Evolutionary conservation across 768 basidiomycete species (phyloP).

Genomic region (Leccinum subtestaceum): DNA sequence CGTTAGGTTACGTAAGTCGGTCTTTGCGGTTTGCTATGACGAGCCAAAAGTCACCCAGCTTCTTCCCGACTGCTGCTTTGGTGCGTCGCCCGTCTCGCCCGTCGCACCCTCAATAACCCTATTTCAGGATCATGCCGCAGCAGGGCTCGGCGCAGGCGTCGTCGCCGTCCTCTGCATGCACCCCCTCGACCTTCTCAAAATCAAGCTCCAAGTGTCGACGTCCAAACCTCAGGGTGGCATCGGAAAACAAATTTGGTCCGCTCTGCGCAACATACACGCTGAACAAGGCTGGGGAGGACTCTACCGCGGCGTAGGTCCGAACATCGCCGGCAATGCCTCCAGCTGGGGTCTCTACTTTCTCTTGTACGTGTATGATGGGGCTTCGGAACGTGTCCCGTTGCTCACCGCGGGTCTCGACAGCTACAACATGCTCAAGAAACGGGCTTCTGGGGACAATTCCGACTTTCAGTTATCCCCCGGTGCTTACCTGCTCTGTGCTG

Average conservation of each 20-base stretch:
- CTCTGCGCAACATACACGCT: constrained; percentile 69
- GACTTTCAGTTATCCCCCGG: constrained; percentile 67
- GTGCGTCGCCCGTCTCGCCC: constrained; percentile 10
- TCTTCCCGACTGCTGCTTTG: constrained; percentile 41
- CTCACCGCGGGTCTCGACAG: constrained; percentile 39
- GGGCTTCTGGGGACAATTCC: constrained; percentile 66
- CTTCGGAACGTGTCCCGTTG: not conserved
- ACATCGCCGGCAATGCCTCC: constrained; percentile 91
- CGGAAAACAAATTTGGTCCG: constrained; percentile 72
- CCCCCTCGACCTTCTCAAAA: constrained; percentile 92
- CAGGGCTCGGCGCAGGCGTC: constrained; percentile 90
- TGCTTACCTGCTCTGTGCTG: constrained; percentile 84
- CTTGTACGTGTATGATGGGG: constrained; percentile 55
- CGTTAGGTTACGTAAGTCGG: constrained; percentile 14
- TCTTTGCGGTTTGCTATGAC: constrained; percentile 23
- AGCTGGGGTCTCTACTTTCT: constrained; percentile 99
- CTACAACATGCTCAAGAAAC: constrained; percentile 90
- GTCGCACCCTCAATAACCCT: not conserved
- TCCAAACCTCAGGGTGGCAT: constrained; percentile 55
- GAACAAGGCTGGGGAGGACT: constrained; percentile 80
- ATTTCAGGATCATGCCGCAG: constrained; percentile 87
- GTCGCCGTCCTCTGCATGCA: constrained; percentile 95
- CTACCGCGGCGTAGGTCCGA: constrained; percentile 87
- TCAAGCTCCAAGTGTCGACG: constrained; percentile 89
- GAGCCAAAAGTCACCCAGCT: constrained; percentile 34